Evolutionary conservation across 192 early-diverging fungal genomes (phyloP).

Genomic region (Coemansia sp.): DNA sequence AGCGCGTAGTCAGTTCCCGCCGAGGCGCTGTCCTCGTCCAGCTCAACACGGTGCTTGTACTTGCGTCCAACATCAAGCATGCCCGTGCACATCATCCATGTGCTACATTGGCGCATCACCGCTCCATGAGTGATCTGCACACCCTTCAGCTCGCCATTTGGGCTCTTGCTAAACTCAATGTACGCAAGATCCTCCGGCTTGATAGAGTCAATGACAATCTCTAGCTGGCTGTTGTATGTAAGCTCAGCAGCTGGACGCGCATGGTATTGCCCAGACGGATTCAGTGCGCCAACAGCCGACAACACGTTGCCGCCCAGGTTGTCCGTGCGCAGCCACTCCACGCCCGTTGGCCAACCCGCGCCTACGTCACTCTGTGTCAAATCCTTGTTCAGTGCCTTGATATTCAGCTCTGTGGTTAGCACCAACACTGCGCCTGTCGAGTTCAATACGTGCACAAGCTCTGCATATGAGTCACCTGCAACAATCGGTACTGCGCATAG

Average conservation of each 20-base stretch:
- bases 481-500: conserved; percentile 83
- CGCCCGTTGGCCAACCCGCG: conserved; percentile 62
- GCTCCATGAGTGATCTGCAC: conserved; percentile 74
- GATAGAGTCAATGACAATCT: conserved; percentile 23
- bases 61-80: conserved; percentile 49
- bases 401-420: conserved; percentile 79
- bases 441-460: conserved; percentile 72
- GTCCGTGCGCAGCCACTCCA: conserved; percentile 83
- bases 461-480: conserved; percentile 75
- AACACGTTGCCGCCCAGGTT: conserved; percentile 63
- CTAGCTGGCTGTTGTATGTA: conserved; percentile 14
- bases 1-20: conserved; percentile 19
- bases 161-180: conserved; percentile 82
- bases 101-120: conserved; percentile 68
- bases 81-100: conserved; percentile 45
- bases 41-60: conserved; percentile 46
- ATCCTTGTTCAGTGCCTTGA: conserved; percentile 72
- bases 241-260: conserved; percentile 16
- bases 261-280: conserved; percentile 25
- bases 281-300: conserved; percentile 41
- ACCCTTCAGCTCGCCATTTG: conserved; percentile 82
- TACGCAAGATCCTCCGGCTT: conserved; percentile 67
- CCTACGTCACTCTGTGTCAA: conserved; percentile 55
- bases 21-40: conserved; percentile 24
- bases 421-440: conserved; percentile 65